These are phyloP conservation scores for Penicillium sp. DNA, from an alignment of 2,329 filamentous ascomycete species.

Conservation along the genomic window DNA sequence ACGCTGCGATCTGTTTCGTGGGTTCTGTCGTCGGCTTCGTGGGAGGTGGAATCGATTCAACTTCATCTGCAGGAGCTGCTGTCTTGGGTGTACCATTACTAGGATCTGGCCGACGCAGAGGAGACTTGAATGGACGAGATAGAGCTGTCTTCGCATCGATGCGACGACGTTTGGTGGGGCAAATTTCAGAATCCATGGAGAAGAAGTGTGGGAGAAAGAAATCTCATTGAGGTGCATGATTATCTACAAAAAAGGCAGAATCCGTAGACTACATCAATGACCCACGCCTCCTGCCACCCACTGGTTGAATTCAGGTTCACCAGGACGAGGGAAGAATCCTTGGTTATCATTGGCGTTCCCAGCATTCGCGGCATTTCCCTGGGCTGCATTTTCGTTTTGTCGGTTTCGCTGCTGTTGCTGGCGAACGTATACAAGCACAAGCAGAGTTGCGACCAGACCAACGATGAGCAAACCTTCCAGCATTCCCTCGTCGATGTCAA, in stretches of 20 bases:
- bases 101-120: slow-evolving; percentile 48
- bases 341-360: slow-evolving; percentile 37
- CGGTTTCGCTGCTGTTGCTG: slow-evolving; percentile 44
- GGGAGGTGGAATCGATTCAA: no score
- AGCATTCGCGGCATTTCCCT: slow-evolving; percentile 18
- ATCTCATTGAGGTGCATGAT: no score
- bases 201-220: slow-evolving; percentile 1
- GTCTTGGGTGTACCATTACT: slow-evolving; percentile 7
- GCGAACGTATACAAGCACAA: slow-evolving; percentile 70
- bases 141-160: slow-evolving; percentile 56
- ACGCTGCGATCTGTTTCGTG: no score
- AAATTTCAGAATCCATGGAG: slow-evolving; percentile 1
- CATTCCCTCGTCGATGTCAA: slow-evolving; percentile 67
- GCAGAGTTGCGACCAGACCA: slow-evolving; percentile 65
- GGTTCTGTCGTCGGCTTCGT: no score
- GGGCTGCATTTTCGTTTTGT: slow-evolving; percentile 31
- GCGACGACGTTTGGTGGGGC: slow-evolving; percentile 57
- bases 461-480: slow-evolving; percentile 82
- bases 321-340: slow-evolving; percentile 60
- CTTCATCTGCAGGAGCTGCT: no score
- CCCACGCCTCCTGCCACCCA: slow-evolving; percentile 64
- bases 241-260: slow-evolving; percentile 16
- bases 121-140: slow-evolving; percentile 67
- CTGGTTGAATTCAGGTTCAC: slow-evolving; percentile 61
- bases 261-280: slow-evolving; percentile 31